Conservation (phyloP, 2,329 filamentous ascomycete genomes). For the Fusarium redolens region DNA sequence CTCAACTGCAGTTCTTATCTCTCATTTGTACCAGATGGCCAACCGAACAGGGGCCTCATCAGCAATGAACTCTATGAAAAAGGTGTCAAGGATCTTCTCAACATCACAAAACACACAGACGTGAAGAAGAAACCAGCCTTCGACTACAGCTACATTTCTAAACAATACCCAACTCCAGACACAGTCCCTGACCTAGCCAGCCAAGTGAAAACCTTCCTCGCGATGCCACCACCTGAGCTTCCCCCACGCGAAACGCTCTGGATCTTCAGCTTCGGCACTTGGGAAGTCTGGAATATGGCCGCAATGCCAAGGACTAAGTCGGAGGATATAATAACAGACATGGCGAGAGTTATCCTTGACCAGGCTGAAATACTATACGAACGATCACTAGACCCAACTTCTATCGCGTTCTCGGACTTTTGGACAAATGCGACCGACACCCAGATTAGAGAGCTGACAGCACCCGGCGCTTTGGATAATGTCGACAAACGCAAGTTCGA, state of each 20-base stretch:
- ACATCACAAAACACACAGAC: constrained; percentile 48
- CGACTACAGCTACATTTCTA: constrained; percentile 57
- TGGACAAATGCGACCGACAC: constrained; percentile 48
- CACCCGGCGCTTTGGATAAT: constrained; percentile 35
- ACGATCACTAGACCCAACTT: constrained; percentile 54
- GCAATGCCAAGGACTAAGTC: constrained; percentile 57
- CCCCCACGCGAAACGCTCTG: constrained; percentile 62
- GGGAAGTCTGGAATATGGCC: constrained; percentile 66
- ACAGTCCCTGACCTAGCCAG: constrained; percentile 55
- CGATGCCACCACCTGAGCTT: constrained; percentile 47
- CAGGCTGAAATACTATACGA: constrained; percentile 61
- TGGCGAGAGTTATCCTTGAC: constrained; percentile 55
- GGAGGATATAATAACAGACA: constrained; percentile 51
- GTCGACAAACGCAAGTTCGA: constrained; percentile 49
- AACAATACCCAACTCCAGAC: constrained; percentile 56
- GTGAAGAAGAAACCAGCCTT: constrained; percentile 50
- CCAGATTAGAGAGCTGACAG: constrained; percentile 44
- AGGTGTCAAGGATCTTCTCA: constrained; percentile 52
- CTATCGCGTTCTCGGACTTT: constrained; percentile 60
- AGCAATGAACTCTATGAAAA: constrained; percentile 66
- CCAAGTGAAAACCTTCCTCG: constrained; percentile 61
- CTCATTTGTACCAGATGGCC: constrained; percentile 58
- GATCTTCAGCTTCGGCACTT: constrained; percentile 65
- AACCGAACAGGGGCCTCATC: constrained; percentile 62
- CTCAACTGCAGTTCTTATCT: constrained; percentile 59